Evolutionary conservation across 805 yeast species (phyloP).

Genomic region (Peterozyma toletana): DNA sequence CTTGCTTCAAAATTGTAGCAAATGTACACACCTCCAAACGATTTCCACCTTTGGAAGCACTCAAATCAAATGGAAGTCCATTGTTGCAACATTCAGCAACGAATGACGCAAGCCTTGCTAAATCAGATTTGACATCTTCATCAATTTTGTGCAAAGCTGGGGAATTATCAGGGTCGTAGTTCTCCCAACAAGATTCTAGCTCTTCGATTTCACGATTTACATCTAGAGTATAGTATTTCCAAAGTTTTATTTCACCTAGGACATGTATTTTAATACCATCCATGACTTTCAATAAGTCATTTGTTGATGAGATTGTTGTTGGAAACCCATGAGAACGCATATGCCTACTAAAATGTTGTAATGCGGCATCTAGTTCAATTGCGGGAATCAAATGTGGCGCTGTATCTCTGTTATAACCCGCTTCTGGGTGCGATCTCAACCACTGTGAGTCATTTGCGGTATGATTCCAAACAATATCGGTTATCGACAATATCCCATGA

Average conservation of each 20-base stretch:
- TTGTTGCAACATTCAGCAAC: slow-evolving; percentile 34
- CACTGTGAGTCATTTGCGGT: slow-evolving; percentile 88
- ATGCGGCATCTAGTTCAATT: slow-evolving; percentile 69
- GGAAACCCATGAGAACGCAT: slow-evolving; percentile 59
- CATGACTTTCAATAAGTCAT: slow-evolving; percentile 55
- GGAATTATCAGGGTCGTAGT: slow-evolving; percentile 2
- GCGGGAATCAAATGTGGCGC: slow-evolving; percentile 89
- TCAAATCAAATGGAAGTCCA: slow-evolving; percentile 34
- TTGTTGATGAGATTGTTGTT: slow-evolving; percentile 36
- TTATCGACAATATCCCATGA: slow-evolving; percentile 64
- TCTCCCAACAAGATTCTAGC: slow-evolving; percentile 29
- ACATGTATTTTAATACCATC: slow-evolving; percentile 68
- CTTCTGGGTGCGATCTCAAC: slow-evolving; percentile 82
- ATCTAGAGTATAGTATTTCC: slow-evolving; percentile 85
- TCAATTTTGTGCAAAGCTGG: slow-evolving; percentile 36
- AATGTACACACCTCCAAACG: slow-evolving; percentile 42
- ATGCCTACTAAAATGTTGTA: slow-evolving; percentile 56
- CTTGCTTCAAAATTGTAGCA: slow-evolving; percentile 39
- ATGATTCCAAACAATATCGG: slow-evolving; percentile 93
- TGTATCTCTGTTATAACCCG: slow-evolving; percentile 78
- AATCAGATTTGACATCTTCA: slow-evolving; percentile 27
- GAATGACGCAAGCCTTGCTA: slow-evolving; percentile 39
- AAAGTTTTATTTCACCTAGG: slow-evolving; percentile 55
- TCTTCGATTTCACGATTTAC: slow-evolving; percentile 32
- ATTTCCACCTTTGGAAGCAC: slow-evolving; percentile 44